Evolutionary conservation across 192 early-diverging fungal species (phyloP), one percentile per base, ranked within the genome.

Genomic region (Linnemannia schmuckeri): DNA sequence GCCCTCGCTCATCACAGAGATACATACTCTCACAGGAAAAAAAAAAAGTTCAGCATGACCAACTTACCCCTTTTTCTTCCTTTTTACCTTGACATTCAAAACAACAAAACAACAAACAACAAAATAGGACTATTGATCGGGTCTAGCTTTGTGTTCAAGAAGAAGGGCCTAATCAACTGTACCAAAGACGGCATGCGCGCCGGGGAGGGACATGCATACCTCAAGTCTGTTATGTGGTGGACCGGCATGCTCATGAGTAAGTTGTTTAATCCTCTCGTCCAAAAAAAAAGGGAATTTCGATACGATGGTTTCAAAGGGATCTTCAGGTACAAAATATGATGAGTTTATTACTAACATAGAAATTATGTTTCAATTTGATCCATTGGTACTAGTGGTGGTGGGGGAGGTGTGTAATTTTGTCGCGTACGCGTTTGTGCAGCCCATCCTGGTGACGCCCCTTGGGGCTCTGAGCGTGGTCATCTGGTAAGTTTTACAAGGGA

Each of bases 391-490:
- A 96, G 96, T 98, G 97, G 93, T 95, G 10, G 83, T 96, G 33
- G 97, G 97, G 41, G 97, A 98, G 88, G 88, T 95, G 47, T 96
- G 95, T 80, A 98, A 98, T 89, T 97, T 98, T 93, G 93, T 95
- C 9, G 97, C 97, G 24, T 98, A 98, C 82, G 94, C 96, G 63
- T 98, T 96, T 91, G 96, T 96, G 24, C 96, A 95, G 13, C 97
- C 97, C 27, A 97, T 98, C 72, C 85, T 98, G 71, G 97, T 98
- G 2, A 98, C 97, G 18, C 97, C 97, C 27, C 88, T 98, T 68
- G 97, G 97, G 46, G 97, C 97, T n/a, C 89, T 95, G 61, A 96
- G 95, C 80, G 97, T 97, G 18, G 93, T 98, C 74, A 92, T 97
- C 40, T 95, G 90, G 91, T 92, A 89, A 24, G 70, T 40, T n/a